Evolutionary conservation across 1,139 yeast genomes (phyloP), one percentile per base, ranked within the genome.

Genomic region (Candida mesenterica): DNA sequence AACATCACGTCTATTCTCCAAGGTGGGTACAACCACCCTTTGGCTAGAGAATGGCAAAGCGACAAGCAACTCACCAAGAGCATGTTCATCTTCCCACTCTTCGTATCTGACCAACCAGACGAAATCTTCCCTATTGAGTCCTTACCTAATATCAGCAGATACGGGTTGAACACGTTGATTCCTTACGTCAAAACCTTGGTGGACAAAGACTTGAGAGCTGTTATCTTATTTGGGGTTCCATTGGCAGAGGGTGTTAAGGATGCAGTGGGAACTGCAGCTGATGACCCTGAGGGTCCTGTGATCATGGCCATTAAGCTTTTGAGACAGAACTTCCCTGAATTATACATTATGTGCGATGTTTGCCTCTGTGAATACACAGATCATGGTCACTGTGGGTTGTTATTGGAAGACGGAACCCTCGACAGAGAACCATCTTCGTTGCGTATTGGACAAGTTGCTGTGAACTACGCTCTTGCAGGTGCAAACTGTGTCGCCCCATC

Each of bases 401-500:
- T 92, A 35, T 72, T 82, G 44, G 90, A 82, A 40, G 97, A 90
- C 57, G 97, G 97, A 4, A 57, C 86, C 5, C 76, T 92, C 50
- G 82, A 84, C 55, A 75, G 96, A 41, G 87, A 81, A 40, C 61
- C 64, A 38, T 79, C 94, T 18, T 95, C 87, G 14, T 73, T 79
- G 48, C 74, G 99, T 57, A 74, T 92, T 36, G 97, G 95, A 2
- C 92, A 95, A 10, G 97, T 92, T 17, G 97, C 97, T 1, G 95
- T 86, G 16, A 90, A 87, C 59, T 92, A 92, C 55, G 98, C 97
- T 31, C 77, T 73, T 50, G 97, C 98, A 0, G 98, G 97, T 35
- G 97, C 96, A 2, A 75, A 92, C 57, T 84, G 89, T 37, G 96
- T 92, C 26, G 97, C 98, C 1, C 99, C 99, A 13, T 84, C 95